These are phyloP conservation scores for Candida andamanensis DNA, from an alignment of 805 yeast species.

Conservation along the genomic window DNA sequence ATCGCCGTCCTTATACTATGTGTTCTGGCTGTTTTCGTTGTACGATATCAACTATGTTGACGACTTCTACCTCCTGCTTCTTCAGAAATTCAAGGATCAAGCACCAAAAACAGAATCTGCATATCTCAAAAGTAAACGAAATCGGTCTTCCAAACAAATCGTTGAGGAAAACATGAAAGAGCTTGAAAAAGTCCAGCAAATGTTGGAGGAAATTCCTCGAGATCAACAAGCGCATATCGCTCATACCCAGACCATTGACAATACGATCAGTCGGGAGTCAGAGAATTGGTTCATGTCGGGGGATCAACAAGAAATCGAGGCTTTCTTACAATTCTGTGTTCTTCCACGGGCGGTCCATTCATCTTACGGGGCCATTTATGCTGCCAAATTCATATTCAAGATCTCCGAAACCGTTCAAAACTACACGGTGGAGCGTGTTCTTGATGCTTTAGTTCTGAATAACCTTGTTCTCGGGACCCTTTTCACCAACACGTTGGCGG, in stretches of 20 bases:
- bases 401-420: constrained; percentile 38
- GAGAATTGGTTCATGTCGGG: constrained; percentile 11
- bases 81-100: constrained; percentile 27
- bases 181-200: constrained; percentile 16
- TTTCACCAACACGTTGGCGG: constrained; percentile 66
- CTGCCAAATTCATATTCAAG: constrained; percentile 55
- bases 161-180: constrained; percentile 22
- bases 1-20: constrained; percentile 41
- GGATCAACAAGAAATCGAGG: neutral
- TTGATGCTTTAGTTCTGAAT: constrained; percentile 45
- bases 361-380: constrained; percentile 73
- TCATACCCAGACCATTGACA: constrained; percentile 19
- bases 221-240: constrained; percentile 44
- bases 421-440: constrained; percentile 32
- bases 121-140: constrained; percentile 4
- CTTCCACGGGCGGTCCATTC: constrained; percentile 77
- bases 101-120: constrained; percentile 5
- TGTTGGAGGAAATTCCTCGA: constrained; percentile 1
- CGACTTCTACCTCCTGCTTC: constrained; percentile 45
- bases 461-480: constrained; percentile 52
- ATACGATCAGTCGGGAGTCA: constrained; percentile 12
- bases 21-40: constrained; percentile 71
- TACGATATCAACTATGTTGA: constrained; percentile 62
- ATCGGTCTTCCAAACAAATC: constrained; percentile 1
- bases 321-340: constrained; percentile 59